phyloP scores from a whole-genome alignment of 140 eudicot species.

The Artemisia princeps region DNA sequence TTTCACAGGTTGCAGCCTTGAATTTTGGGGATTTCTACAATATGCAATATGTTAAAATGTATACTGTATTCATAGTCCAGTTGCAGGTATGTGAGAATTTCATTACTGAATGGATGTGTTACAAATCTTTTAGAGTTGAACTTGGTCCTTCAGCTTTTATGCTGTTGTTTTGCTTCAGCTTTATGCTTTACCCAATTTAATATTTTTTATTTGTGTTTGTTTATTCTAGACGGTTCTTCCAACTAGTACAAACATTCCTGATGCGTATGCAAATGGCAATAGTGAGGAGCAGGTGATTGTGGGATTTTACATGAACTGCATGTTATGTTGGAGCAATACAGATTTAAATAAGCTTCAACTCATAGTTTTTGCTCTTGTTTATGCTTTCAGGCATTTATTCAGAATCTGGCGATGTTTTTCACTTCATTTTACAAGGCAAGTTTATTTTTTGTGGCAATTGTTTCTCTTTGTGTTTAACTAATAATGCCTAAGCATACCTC shows the following conservation, averaged over 20 bases:
- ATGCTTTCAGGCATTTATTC: constrained; percentile 88
- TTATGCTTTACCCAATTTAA: neutral
- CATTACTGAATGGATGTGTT: constrained; percentile 9
- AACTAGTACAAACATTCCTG: constrained; percentile 54
- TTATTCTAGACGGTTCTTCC: constrained; percentile 67
- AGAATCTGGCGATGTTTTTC: constrained; percentile 91
- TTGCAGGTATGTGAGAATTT: constrained; percentile 58
- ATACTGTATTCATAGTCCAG: constrained; percentile 68
- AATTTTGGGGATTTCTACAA: constrained; percentile 84
- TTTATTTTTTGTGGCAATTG: constrained; percentile 5
- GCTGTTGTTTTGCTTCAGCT: constrained; percentile 1
- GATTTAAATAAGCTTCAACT: constrained; percentile 15
- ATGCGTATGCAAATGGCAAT: constrained; percentile 79
- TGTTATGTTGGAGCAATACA: neutral
- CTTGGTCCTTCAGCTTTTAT: neutral
- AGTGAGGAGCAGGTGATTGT: constrained; percentile 78
- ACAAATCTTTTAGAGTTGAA: too few relatives aligned
- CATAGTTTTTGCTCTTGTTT: neutral
- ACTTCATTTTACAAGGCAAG: constrained; percentile 89
- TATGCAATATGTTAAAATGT: constrained; percentile 68
- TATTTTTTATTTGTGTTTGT: constrained; percentile 19
- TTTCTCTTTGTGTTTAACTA: constrained; percentile 6
- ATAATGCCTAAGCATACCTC: neutral
- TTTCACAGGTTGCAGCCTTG: constrained; percentile 78
- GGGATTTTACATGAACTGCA: constrained; percentile 3